These are phyloP conservation scores for Thermothelomyces thermophilus DNA, from an alignment of 2,329 filamentous ascomycete species.

Conservation along the genomic window DNA sequence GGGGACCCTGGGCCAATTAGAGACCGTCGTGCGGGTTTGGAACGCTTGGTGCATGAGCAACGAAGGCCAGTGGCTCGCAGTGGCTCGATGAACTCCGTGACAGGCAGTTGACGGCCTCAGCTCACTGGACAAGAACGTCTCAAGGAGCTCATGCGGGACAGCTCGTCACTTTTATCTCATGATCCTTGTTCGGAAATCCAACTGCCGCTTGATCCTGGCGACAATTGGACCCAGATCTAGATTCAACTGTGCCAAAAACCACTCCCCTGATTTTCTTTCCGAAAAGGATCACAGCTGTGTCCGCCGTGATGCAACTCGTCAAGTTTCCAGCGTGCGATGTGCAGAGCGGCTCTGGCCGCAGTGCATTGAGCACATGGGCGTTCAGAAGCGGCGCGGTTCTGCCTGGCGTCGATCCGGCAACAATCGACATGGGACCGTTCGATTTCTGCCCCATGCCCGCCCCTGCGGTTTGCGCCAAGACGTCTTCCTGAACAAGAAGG, in stretches of 20 bases:
- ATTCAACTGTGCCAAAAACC: no score
- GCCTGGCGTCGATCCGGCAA: conserved; percentile 22
- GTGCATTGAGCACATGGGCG: conserved; percentile 19
- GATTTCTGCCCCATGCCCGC: conserved; percentile 24
- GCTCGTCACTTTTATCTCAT: background rate
- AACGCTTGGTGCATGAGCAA: conserved; percentile 38
- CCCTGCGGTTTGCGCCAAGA: conserved; percentile 1
- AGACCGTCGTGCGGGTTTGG: conserved; percentile 29
- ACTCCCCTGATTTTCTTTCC: no score
- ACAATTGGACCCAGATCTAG: background rate
- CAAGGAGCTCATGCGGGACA: conserved; percentile 8
- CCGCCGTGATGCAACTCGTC: background rate
- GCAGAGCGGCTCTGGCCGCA: conserved; percentile 1
- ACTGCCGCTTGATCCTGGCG: background rate
- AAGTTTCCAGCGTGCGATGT: background rate
- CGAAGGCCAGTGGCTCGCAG: conserved; percentile 33
- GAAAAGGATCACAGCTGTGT: no score
- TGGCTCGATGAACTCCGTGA: conserved; percentile 30
- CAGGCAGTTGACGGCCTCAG: conserved; percentile 18
- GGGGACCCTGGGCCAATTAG: conserved; percentile 34
- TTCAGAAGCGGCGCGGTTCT: conserved; percentile 15
- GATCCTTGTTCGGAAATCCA: background rate
- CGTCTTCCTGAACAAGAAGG: conserved; percentile 16
- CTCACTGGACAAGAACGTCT: conserved; percentile 16
- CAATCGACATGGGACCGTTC: conserved; percentile 23